Evolutionary conservation across 495 filamentous ascomycete species (phyloP).

Genomic region (Podospora fimiseda): DNA sequence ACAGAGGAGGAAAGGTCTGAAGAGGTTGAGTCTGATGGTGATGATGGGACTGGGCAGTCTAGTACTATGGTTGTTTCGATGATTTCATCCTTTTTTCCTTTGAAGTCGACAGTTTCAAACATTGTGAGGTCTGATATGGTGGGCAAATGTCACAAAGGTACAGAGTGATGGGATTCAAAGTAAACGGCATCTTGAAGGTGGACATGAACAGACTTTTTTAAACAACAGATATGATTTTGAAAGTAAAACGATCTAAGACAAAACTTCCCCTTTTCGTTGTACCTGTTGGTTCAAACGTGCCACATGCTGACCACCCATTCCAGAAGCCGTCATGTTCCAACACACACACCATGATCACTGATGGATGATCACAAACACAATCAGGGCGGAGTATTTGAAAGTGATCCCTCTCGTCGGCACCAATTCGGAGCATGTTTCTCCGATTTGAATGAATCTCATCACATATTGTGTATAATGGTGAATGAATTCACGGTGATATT

Average conservation of each 20-base stretch:
- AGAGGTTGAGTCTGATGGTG: background rate
- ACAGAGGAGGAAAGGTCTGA: background rate
- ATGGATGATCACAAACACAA: background rate
- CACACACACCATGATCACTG: background rate
- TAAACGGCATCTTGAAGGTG: too few species aligned
- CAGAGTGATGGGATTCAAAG: too few species aligned
- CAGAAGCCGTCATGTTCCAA: background rate
- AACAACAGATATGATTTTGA: too few species aligned
- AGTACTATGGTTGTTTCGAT: background rate
- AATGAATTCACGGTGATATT: too few species aligned
- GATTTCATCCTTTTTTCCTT: background rate
- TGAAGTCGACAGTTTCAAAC: background rate
- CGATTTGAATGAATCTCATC: background rate
- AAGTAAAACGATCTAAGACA: too few species aligned
- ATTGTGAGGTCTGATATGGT: background rate
- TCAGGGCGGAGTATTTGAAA: background rate
- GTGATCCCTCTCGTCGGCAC: background rate
- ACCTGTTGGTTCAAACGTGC: too few species aligned
- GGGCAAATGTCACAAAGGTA: background rate
- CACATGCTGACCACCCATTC: too few species aligned
- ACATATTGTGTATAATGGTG: background rate
- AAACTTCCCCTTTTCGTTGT: too few species aligned
- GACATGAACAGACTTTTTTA: too few species aligned
- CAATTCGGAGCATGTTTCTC: background rate
- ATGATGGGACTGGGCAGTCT: background rate